Percentiles rank a stretch among this genome's conserved stretches.
Evolutionary conservation across 2,329 filamentous ascomycete genomes (phyloP).

Genomic region (Pleurostoma richardsiae): DNA sequence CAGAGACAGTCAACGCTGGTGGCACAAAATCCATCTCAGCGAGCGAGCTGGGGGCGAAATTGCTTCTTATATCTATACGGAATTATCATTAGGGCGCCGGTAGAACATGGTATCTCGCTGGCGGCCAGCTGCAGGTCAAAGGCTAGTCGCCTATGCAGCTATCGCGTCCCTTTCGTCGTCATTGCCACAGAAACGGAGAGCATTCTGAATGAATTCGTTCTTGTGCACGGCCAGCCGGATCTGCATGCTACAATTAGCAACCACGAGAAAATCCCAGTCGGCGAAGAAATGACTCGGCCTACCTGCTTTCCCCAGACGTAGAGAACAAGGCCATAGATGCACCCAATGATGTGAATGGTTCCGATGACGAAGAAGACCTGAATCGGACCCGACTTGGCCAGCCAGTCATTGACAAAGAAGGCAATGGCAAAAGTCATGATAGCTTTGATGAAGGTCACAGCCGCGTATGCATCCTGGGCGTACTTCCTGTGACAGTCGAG

Average conservation of each 20-base stretch:
- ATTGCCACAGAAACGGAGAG: background rate
- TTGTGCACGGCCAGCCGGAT: background rate
- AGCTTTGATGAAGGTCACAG: constrained; percentile 5
- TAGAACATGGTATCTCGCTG: no score
- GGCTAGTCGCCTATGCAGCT: no score
- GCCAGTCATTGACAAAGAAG: constrained; percentile 6
- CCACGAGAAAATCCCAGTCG: background rate
- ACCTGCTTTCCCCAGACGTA: background rate
- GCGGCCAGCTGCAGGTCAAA: no score
- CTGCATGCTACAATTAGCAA: background rate
- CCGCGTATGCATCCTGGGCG: constrained; percentile 18
- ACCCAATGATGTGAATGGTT: background rate
- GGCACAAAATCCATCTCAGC: no score
- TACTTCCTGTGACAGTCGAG: constrained; percentile 26
- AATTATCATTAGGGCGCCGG: no score
- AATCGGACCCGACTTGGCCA: constrained; percentile 2
- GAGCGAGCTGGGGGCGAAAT: no score
- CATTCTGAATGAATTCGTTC: background rate
- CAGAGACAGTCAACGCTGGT: no score
- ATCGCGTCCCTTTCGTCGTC: constrained; percentile 5
- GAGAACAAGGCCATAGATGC: background rate
- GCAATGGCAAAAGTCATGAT: constrained; percentile 5
- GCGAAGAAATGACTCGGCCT: background rate
- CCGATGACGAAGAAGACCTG: constrained; percentile 6
- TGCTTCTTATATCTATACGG: no score